Conservation (phyloP, 768 basidiomycete genomes). For the Strobilomyces dryophilus region DNA sequence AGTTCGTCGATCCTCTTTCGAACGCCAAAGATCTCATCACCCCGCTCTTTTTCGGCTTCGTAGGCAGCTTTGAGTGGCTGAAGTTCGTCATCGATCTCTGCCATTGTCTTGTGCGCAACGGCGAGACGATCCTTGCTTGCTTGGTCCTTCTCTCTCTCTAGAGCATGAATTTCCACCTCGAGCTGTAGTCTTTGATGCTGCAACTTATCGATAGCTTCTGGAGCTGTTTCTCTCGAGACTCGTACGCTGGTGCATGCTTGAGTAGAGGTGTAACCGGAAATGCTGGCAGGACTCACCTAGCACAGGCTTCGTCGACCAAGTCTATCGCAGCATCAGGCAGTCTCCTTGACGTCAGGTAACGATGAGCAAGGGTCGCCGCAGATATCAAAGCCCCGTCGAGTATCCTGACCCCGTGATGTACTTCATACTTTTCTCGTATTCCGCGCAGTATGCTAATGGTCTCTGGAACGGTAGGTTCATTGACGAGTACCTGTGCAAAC, state of each 20-base stretch:
- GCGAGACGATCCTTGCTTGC: constrained; percentile 83
- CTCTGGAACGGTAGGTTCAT: constrained; percentile 85
- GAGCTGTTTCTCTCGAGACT: constrained; percentile 90
- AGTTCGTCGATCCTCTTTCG: constrained; percentile 87
- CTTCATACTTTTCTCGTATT: constrained; percentile 91
- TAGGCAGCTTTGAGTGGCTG: constrained; percentile 80
- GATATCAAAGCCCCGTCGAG: constrained; percentile 83
- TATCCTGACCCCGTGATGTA: constrained; percentile 88
- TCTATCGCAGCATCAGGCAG: constrained; percentile 89
- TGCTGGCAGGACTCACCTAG: constrained; percentile 49
- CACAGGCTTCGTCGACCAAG: constrained; percentile 88
- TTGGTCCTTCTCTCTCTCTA: constrained; percentile 87
- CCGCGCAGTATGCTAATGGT: constrained; percentile 93
- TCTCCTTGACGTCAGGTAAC: constrained; percentile 80
- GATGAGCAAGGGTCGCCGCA: constrained; percentile 88
- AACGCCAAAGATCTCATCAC: constrained; percentile 73
- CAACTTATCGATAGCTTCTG: constrained; percentile 89
- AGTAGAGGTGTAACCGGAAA: background rate
- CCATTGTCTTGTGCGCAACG: constrained; percentile 69
- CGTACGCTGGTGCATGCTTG: constrained; percentile 52
- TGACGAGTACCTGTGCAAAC: constrained; percentile 90
- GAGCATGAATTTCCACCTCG: constrained; percentile 91
- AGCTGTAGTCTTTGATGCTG: constrained; percentile 87
- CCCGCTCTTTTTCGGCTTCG: constrained; percentile 79
- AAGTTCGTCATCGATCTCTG: constrained; percentile 81